Percentiles rank a stretch among this genome's conserved stretches.
These are phyloP conservation scores for Phytopythium cucurbitacearum DNA, from an alignment of 352 stramenopile genomes.

Conservation along the genomic window DNA sequence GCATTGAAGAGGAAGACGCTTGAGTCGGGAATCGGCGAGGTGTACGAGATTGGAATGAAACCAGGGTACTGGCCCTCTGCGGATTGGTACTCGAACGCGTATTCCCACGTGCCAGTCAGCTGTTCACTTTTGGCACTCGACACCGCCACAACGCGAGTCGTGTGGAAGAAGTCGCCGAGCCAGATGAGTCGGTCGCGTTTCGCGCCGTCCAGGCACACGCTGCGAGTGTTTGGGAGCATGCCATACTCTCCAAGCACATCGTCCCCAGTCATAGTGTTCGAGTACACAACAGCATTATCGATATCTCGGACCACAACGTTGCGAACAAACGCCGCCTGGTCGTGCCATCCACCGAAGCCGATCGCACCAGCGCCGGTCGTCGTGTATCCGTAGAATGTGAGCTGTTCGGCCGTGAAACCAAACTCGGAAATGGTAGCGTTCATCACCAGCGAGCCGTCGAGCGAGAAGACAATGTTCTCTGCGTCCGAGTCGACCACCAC, in stretches of 20 bases:
- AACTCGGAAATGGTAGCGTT: constrained; percentile 20
- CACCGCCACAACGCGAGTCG: constrained; percentile 21
- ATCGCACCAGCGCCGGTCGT: constrained; percentile 15
- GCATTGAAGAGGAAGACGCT: constrained; percentile 24
- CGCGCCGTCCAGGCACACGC: constrained; percentile 20
- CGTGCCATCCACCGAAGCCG: constrained; percentile 22
- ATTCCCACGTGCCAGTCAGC: constrained; percentile 22
- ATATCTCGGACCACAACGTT: constrained; percentile 14
- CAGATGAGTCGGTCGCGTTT: constrained; percentile 30
- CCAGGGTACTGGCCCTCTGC: constrained; percentile 14
- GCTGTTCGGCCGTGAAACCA: constrained; percentile 6
- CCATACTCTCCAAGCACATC: constrained; percentile 19
- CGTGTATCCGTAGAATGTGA: constrained; percentile 17
- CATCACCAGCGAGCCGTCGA: constrained; percentile 20
- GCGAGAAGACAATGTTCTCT: constrained; percentile 23
- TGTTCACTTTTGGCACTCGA: constrained; percentile 21
- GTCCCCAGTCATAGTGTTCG: constrained; percentile 13
- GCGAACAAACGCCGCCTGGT: constrained; percentile 16
- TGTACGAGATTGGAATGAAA: constrained; percentile 21
- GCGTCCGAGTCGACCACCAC: constrained; percentile 55
- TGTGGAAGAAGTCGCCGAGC: constrained; percentile 29
- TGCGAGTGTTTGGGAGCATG: constrained; percentile 18
- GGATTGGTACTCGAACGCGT: constrained; percentile 19
- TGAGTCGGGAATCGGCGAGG: constrained; percentile 19
- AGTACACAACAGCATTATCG: constrained; percentile 14